Evolutionary conservation across 1,139 yeast species (phyloP), one percentile per base, ranked within the genome.

Genomic region (Yamadazyma atlantica): DNA sequence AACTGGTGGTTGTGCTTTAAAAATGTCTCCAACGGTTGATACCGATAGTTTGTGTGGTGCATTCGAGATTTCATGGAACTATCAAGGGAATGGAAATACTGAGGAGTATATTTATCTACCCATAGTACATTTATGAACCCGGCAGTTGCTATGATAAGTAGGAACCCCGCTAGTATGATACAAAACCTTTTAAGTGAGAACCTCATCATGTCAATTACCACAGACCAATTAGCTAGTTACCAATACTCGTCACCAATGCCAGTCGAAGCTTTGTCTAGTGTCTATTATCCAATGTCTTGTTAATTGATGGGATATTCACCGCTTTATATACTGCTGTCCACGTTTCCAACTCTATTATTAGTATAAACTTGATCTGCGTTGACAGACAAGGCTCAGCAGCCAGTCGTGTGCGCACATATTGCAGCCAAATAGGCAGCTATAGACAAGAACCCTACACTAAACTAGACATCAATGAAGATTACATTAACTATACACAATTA

Each of bases 11-110:
- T 28, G 41, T 36, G 25, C 4, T 18, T 5, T 11, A 49, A 43
- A 34, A 64, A 62, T 4, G 49, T 46, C 8, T 55, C 50, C 38
- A 58, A 55, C 11, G 54, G 56, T 19, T 51, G 41, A 46, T 49
- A 66, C 36, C 50, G 40, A 43, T 66, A 67, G n/a, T 60, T 58
- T 26, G 60, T 43, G 42, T 54, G 61, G 42, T 68, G 71, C 26
- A 68, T 43, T 4, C 42, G 36, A 4, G 46, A 34, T 17, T 64
- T 50, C 1, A 57, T 47, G 4, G 30, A 31, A 11, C 34, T 14
- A 37, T 65, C 66, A 24, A 41, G 35, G 5, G 31, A 24, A 5
- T 10, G 18, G 19, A 40, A 46, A 4, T 30, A 8, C 13, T 18
- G 17, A 4, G 35, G 19, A n/a, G 37, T 29, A 29, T 37, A 46